phyloP scores from a whole-genome alignment of 202 grass and related monocot species.

The Zoysia matrella region DNA sequence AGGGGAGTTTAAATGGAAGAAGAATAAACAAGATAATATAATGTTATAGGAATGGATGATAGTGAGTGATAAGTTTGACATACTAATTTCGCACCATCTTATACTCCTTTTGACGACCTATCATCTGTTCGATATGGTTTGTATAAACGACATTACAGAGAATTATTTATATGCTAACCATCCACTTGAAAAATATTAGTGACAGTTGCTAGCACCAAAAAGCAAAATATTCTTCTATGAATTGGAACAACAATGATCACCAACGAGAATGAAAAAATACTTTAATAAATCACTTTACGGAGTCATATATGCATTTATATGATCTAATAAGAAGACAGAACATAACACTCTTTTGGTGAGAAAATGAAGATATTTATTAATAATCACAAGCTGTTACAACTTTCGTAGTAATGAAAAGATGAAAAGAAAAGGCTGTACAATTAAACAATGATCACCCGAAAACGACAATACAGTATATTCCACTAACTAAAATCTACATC shows the following conservation, averaged over 20 bases:
- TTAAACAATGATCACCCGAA: conserved; percentile 29
- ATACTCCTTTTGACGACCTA: no score
- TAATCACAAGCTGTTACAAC: conserved; percentile 21
- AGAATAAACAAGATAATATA: no score
- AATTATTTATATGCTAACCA: no score
- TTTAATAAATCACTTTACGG: not conserved
- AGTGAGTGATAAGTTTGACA: no score
- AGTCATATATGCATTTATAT: not conserved
- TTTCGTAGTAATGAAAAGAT: conserved; percentile 9
- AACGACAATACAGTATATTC: conserved; percentile 6
- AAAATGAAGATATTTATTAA: conserved; percentile 29
- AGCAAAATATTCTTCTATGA: no score
- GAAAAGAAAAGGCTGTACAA: conserved; percentile 1
- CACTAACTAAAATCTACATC: conserved; percentile 51
- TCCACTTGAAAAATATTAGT: no score
- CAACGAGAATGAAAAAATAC: not conserved
- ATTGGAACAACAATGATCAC: not conserved
- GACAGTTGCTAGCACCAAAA: no score
- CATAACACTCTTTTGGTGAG: not conserved
- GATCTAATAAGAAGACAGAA: not conserved
- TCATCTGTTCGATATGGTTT: no score
- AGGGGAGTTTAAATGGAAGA: no score
- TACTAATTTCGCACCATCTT: no score
- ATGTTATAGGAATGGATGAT: no score
- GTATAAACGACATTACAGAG: no score